Percentiles rank a stretch among this genome's conserved stretches.
These are phyloP conservation scores for Diaporthe caulivora DNA, from an alignment of 2,329 filamentous ascomycete genomes.

Conservation along the genomic window DNA sequence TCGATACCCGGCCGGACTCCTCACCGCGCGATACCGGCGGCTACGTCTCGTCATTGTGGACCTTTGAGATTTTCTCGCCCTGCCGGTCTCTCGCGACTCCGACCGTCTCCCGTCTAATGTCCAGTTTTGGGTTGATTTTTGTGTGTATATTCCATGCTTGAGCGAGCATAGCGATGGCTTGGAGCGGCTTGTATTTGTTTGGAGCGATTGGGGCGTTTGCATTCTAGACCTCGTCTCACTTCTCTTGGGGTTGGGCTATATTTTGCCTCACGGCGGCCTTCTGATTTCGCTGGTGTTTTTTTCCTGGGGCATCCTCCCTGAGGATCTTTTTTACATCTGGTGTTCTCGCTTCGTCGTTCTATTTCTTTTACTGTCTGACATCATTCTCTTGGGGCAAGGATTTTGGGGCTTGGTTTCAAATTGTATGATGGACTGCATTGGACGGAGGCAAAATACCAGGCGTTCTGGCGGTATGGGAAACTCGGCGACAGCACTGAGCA, in stretches of 20 bases:
- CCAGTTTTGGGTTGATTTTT: slow-evolving; percentile 13
- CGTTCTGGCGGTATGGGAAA: slow-evolving; percentile 44
- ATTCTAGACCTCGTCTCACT: slow-evolving; percentile 30
- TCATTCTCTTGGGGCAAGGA: neutral
- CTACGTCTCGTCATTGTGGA: slow-evolving; percentile 25
- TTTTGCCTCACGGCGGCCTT: slow-evolving; percentile 38
- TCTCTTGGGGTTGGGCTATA: slow-evolving; percentile 35
- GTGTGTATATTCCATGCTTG: slow-evolving; percentile 32
- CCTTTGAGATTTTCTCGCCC: slow-evolving; percentile 1
- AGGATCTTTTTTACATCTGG: neutral
- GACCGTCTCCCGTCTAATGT: slow-evolving; percentile 22
- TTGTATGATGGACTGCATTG: slow-evolving; percentile 34
- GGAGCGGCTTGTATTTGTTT: neutral
- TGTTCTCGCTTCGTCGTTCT: neutral
- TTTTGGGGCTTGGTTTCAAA: neutral
- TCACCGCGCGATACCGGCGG: slow-evolving; percentile 14
- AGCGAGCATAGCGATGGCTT: slow-evolving; percentile 39
- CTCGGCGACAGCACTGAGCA: slow-evolving; percentile 14
- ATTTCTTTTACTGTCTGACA: neutral
- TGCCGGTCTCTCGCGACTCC: slow-evolving; percentile 27
- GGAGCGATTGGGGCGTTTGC: slow-evolving; percentile 33
- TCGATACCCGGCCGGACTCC: slow-evolving; percentile 8
- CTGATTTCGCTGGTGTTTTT: slow-evolving; percentile 11
- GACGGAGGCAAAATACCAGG: slow-evolving; percentile 49
- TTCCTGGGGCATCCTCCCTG: neutral